Base-by-base conservation (phyloP, 2,329 filamentous ascomycete genomes). In the Aspergillus neoniger region DNA sequence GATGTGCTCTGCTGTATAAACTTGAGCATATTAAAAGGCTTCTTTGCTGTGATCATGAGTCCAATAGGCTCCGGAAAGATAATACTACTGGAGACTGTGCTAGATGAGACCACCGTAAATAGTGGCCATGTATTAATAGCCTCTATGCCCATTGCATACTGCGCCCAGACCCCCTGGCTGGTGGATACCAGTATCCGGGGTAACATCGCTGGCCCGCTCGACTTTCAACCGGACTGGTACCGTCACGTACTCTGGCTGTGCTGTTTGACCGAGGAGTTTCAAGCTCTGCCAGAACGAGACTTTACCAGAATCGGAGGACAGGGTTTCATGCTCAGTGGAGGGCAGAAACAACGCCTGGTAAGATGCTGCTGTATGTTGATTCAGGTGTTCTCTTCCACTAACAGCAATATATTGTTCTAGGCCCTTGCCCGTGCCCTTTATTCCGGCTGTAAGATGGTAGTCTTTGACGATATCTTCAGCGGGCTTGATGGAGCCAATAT, bases 341-440 rank as follows among this genome's bases (percentile, higher is more conserved):
- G 48, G 5, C 48, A 51, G 25, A 51, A 51, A 21, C 48, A 51
- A 51, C 48, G 48, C n/a, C 21, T 51, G 7, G 48, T 51, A 25
- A 36, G 48, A 19, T 51, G 6, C 38, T 41, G 19, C 44, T 48
- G 7, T 48, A 23, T 48, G 6, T 7, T 10, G 9, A 25, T 30
- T 32, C 12, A 32, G 10, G 4, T 32, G 30, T 32, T 32, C 4
- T 12, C 12, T 12, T 32, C 23, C 30, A 12, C 4, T 32, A 32
- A 32, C 10, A 32, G 4, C 4, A 32, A 12, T 12, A 32, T 32
- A 5, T 32, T 14, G 2, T 5, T 4, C 10, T 17, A 51, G 48
- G 48, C 48, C 7, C 48, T 51, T 19, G 48, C 48, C 17, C 48
- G 48, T 51, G 48, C 48, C 10, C 5, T 51, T 2, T 51, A 51